Conservation (phyloP, 148 eudicot genomes). For the Rhododendron griersonianum region DNA sequence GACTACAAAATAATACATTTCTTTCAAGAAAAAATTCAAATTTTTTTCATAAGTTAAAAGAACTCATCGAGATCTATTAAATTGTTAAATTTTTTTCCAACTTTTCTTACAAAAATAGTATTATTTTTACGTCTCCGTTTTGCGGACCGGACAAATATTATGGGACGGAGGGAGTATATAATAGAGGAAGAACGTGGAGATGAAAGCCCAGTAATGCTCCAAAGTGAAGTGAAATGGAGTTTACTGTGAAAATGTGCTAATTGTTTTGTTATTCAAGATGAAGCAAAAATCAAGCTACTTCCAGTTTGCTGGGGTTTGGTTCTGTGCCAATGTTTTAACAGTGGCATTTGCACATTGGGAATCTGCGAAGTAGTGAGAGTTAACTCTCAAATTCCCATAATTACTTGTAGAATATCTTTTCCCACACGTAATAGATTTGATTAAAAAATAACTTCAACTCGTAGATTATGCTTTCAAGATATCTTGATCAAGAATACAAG, state of each 20-base stretch:
- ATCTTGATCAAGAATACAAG: not conserved
- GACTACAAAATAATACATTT: too few species aligned
- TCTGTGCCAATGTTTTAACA: not conserved
- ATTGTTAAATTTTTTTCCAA: too few species aligned
- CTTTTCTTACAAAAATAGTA: too few species aligned
- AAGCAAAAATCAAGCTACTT: not conserved
- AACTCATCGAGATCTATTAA: too few species aligned
- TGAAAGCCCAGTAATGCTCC: not conserved
- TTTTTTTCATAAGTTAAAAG: too few species aligned
- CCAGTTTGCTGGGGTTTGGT: not conserved
- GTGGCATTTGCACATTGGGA: not conserved
- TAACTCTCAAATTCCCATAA: not conserved
- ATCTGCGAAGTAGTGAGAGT: not conserved
- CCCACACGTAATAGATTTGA: not conserved
- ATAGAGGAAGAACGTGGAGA: not conserved
- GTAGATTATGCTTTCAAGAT: not conserved
- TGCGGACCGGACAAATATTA: too few species aligned
- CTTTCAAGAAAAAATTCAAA: too few species aligned
- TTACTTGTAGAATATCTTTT: not conserved
- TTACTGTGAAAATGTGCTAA: not conserved
- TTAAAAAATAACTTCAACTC: not conserved
- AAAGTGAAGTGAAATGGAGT: not conserved
- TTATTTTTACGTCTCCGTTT: too few species aligned
- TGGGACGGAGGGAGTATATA: too few species aligned
- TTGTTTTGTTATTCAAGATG: not conserved